These are phyloP conservation scores for Hortiboletus campestris DNA, from an alignment of 768 basidiomycete genomes.

Conservation along the genomic window DNA sequence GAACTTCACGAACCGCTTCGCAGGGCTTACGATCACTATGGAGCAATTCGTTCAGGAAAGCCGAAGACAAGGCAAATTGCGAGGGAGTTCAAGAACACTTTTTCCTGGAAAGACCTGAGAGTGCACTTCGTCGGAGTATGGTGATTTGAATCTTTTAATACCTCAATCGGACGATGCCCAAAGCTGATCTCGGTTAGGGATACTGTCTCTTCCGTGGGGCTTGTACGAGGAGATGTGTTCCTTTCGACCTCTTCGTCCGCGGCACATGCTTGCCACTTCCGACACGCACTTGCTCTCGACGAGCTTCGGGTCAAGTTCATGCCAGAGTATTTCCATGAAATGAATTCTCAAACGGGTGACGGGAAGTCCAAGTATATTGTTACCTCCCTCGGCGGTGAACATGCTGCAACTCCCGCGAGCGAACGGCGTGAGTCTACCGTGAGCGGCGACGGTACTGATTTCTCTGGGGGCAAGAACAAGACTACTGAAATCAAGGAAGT, in stretches of 20 bases:
- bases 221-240: conserved; percentile 5
- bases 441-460: neutral
- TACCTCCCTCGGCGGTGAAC: neutral
- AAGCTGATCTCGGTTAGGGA: neutral
- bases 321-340: conserved; percentile 18
- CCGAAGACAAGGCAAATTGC: conserved; percentile 14
- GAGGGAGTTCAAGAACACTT: conserved; percentile 41
- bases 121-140: conserved; percentile 2
- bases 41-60: conserved; percentile 7
- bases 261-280: conserved; percentile 11
- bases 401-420: neutral
- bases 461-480: neutral
- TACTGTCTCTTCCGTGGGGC: conserved; percentile 12
- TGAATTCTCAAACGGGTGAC: conserved; percentile 15
- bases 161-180: neutral
- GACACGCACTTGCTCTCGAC: conserved; percentile 17
- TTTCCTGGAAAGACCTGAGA: conserved; percentile 17
- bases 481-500: conserved; percentile 52
- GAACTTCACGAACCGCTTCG: neutral
- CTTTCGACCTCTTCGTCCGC: conserved; percentile 5
- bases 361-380: conserved; percentile 6
- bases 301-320: conserved; percentile 13
- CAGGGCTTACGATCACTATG: conserved; percentile 16
- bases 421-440: neutral
- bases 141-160: neutral